phyloP scores from a whole-genome alignment of 2,329 filamentous ascomycete species.

The Arachnomyces sp. region DNA sequence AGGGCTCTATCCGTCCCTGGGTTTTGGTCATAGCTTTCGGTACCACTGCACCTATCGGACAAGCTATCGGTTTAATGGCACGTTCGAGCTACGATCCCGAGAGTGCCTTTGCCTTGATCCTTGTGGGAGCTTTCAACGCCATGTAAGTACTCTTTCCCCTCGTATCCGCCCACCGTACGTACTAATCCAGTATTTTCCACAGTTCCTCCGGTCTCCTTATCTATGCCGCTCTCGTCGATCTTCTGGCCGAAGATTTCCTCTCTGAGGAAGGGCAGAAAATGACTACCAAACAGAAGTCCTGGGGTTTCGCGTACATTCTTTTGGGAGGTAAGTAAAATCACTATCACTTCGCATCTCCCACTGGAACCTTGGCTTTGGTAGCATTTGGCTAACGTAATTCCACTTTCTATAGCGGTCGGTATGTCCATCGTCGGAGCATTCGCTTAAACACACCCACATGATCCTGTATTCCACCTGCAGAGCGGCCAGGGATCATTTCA shows the following conservation, averaged over 20 bases:
- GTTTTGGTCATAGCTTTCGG: constrained; percentile 54
- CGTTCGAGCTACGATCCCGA: constrained; percentile 54
- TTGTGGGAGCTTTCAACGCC: constrained; percentile 58
- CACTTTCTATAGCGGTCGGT: constrained; percentile 28
- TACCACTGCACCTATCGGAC: constrained; percentile 55
- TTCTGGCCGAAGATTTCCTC: constrained; percentile 58
- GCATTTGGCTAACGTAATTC: constrained; percentile 8
- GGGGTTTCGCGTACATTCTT: constrained; percentile 46
- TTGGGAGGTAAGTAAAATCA: constrained; percentile 39
- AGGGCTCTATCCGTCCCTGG: constrained; percentile 52
- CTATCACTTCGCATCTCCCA: no score
- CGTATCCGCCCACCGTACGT: neutral
- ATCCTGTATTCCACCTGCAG: constrained; percentile 9
- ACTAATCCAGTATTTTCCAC: constrained; percentile 12
- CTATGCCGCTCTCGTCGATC: constrained; percentile 55
- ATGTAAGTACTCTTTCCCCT: constrained; percentile 39
- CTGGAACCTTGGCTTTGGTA: neutral
- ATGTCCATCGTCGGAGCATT: constrained; percentile 44
- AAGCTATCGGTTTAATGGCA: constrained; percentile 53
- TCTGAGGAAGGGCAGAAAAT: constrained; percentile 49
- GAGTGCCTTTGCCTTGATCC: constrained; percentile 55
- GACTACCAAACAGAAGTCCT: constrained; percentile 45
- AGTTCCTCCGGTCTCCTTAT: constrained; percentile 53
- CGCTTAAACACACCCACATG: constrained; percentile 24
- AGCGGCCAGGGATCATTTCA: constrained; percentile 14